Percentiles rank a stretch among this genome's conserved stretches.
phyloP scores from a whole-genome alignment of 768 basidiomycete species.

The Lenzites betulinus region DNA sequence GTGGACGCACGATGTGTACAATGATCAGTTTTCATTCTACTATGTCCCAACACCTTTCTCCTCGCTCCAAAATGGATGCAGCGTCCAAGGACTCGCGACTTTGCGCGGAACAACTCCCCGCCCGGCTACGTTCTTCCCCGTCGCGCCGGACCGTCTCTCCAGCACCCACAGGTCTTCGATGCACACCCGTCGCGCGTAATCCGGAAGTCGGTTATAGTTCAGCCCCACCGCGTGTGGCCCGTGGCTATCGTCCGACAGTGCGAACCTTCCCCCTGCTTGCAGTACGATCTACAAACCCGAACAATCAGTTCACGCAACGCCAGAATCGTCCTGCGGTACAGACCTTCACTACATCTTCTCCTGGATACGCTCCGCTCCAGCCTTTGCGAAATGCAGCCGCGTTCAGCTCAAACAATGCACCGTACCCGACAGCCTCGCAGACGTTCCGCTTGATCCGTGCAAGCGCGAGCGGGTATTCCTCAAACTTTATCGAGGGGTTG shows the following conservation, averaged over 20 bases:
- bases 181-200: constrained; percentile 64
- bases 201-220: constrained; percentile 69
- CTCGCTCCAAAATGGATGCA: constrained; percentile 58
- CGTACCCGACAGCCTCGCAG: constrained; percentile 69
- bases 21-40: too few species aligned
- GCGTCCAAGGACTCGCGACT: constrained; percentile 56
- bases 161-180: constrained; percentile 71
- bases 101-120: constrained; percentile 46
- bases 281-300: constrained; percentile 60
- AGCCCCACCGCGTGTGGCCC: constrained; percentile 85
- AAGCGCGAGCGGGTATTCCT: constrained; percentile 61
- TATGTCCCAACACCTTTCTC: background rate
- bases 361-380: constrained; percentile 87
- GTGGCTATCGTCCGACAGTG: constrained; percentile 95
- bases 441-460: constrained; percentile 76
- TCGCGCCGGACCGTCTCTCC: constrained; percentile 34
- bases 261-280: constrained; percentile 68
- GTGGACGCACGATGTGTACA: too few species aligned
- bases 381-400: constrained; percentile 91
- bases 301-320: background rate
- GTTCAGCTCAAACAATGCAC: constrained; percentile 92
- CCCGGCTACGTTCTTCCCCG: constrained; percentile 44
- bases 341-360: constrained; percentile 73
- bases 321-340: constrained; percentile 25
- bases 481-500: constrained; percentile 59